Conservation (phyloP, 1,139 yeast genomes). For the Taphrina wiesneri region DNA sequence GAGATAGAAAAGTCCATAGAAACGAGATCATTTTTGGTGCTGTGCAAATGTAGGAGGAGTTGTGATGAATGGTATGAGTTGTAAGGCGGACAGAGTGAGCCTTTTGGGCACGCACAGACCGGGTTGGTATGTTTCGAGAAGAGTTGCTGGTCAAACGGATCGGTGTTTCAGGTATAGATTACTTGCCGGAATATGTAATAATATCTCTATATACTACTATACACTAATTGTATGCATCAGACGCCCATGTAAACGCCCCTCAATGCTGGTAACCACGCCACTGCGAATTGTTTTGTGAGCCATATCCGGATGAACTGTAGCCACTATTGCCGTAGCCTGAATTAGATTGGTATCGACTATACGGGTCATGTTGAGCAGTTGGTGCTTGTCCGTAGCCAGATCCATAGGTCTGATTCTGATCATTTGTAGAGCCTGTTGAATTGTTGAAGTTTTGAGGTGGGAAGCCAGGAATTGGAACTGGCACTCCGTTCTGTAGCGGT, state of each 20-base stretch:
- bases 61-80: no score
- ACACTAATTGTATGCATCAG: not conserved
- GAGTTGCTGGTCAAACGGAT: not conserved
- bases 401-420: not conserved
- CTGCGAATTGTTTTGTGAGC: not conserved
- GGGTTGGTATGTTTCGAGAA: not conserved
- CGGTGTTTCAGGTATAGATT: not conserved
- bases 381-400: conserved; percentile 4
- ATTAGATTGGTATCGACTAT: conserved; percentile 16
- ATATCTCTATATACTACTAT: not conserved
- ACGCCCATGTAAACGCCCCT: not conserved
- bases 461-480: conserved; percentile 27
- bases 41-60: no score
- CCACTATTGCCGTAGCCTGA: conserved; percentile 6
- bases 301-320: not conserved
- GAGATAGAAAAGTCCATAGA: not conserved
- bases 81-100: no score
- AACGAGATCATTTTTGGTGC: not conserved
- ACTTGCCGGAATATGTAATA: no score
- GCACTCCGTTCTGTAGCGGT: conserved; percentile 18
- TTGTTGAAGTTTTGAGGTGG: not conserved
- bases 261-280: conserved; percentile 28
- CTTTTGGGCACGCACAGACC: not conserved
- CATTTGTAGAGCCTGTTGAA: not conserved
- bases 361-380: conserved; percentile 12